A percentile compares a stretch with the other conserved stretches of the same genome.
These are phyloP conservation scores for Podaxis rugospora DNA, from an alignment of 768 basidiomycete genomes.

Conservation along the genomic window DNA sequence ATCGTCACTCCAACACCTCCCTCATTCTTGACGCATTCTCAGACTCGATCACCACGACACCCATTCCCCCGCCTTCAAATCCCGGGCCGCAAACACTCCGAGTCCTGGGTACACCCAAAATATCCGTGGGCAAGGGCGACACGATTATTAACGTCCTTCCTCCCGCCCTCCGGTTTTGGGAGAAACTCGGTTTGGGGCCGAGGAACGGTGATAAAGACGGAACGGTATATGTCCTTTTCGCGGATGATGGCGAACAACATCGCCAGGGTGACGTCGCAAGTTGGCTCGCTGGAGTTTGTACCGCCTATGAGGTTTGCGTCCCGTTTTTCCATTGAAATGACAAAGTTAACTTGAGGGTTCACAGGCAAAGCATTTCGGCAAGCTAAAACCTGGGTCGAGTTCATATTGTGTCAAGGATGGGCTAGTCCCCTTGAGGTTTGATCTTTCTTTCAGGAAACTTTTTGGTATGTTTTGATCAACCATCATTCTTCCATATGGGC, in stretches of 20 bases:
- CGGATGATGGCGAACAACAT: conserved; percentile 50
- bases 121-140: conserved; percentile 65
- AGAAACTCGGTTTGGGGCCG: conserved; percentile 74
- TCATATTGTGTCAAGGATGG: conserved; percentile 46
- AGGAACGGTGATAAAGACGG: conserved; percentile 69
- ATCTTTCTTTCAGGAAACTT: conserved; percentile 62
- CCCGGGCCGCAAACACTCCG: conserved; percentile 24
- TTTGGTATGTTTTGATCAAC: conserved; percentile 37
- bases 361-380: conserved; percentile 62
- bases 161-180: conserved; percentile 78
- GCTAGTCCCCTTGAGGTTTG: conserved; percentile 58
- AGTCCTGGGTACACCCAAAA: conserved; percentile 41
- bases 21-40: not conserved
- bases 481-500: not conserved
- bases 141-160: conserved; percentile 66
- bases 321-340: not conserved
- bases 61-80: not conserved
- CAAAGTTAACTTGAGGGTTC: conserved; percentile 13
- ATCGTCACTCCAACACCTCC: not conserved
- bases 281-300: conserved; percentile 56
- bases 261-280: conserved; percentile 41
- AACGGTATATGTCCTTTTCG: conserved; percentile 63
- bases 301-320: conserved; percentile 54
- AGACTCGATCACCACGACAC: conserved; percentile 6
- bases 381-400: conserved; percentile 48